phyloP scores from a whole-genome alignment of 2,329 filamentous ascomycete genomes.

The Rhynchosporium graminicola region DNA sequence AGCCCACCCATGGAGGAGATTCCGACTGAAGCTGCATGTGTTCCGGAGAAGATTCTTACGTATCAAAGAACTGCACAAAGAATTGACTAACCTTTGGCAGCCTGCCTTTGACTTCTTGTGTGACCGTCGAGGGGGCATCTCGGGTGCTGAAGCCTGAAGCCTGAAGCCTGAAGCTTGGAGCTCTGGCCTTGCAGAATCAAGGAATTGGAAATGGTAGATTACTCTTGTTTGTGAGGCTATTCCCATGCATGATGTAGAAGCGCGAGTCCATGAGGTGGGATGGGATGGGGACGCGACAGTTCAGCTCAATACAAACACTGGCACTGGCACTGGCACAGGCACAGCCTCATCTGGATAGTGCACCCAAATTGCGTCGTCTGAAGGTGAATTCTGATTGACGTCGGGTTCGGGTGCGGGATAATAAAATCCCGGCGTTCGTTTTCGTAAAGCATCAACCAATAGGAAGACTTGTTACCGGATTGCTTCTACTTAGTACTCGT shows the following conservation, averaged over 20 bases:
- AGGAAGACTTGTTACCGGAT: background rate
- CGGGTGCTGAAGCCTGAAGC: background rate
- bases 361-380: background rate
- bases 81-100: conserved; percentile 46
- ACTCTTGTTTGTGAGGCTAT: background rate
- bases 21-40: background rate
- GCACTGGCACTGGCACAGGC: background rate
- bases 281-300: background rate
- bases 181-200: conserved; percentile 9
- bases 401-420: conserved; percentile 6
- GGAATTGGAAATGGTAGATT: conserved; percentile 12
- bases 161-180: background rate
- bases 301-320: conserved; percentile 10
- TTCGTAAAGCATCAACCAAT: background rate
- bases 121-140: conserved; percentile 65
- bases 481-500: background rate
- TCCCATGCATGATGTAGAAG: conserved; percentile 18
- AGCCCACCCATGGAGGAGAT: background rate
- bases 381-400: conserved; percentile 3
- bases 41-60: background rate
- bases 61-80: background rate
- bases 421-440: background rate
- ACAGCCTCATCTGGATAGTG: background rate
- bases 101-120: conserved; percentile 71
- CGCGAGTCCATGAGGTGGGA: background rate